These are phyloP conservation scores for Cercophora newfieldiana DNA, from an alignment of 495 filamentous ascomycete species.

Conservation along the genomic window DNA sequence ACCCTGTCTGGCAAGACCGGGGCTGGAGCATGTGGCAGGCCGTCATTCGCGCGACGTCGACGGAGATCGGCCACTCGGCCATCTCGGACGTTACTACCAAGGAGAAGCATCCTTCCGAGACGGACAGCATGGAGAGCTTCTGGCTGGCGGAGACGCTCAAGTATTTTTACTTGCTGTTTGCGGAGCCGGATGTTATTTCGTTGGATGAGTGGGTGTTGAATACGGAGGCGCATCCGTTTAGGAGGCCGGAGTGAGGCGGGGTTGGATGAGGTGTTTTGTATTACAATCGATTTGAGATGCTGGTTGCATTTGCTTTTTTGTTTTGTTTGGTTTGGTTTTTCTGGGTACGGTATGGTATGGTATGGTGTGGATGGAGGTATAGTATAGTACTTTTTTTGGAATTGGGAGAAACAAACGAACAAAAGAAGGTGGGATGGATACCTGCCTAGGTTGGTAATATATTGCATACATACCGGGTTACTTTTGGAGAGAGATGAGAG, in stretches of 20 bases:
- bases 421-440: no score
- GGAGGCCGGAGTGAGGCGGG: constrained; percentile 40
- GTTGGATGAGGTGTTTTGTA: neutral
- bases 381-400: no score
- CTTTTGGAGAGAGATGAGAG: no score
- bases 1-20: constrained; percentile 74
- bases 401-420: no score
- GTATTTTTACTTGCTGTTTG: constrained; percentile 91
- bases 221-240: constrained; percentile 60
- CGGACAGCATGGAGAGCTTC: constrained; percentile 63
- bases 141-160: constrained; percentile 83
- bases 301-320: neutral
- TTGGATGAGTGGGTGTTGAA: constrained; percentile 85
- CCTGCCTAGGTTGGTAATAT: no score
- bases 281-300: neutral
- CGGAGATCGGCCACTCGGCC: constrained; percentile 67
- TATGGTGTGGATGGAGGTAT: neutral
- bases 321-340: no score
- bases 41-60: constrained; percentile 64
- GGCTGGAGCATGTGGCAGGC: constrained; percentile 91
- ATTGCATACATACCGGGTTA: no score
- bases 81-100: constrained; percentile 64
- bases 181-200: constrained; percentile 67
- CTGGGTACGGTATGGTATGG: neutral
- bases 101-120: constrained; percentile 16